These are phyloP conservation scores for Xylaria bambusicola DNA, from an alignment of 495 filamentous ascomycete species.

Conservation along the genomic window DNA sequence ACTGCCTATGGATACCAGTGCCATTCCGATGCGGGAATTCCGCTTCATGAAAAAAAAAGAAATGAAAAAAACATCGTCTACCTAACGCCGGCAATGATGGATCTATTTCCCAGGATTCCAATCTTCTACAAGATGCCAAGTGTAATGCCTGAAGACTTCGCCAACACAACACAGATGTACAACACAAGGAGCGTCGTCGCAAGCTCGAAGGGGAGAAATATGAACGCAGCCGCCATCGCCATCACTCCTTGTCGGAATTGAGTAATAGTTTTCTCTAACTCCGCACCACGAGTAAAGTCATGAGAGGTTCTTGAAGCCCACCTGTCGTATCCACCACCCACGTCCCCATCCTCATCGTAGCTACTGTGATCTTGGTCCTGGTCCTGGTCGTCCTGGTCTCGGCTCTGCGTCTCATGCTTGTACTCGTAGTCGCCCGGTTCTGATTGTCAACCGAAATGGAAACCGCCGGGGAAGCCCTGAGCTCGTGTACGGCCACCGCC, in stretches of 20 bases:
- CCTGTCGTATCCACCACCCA: conserved; percentile 14
- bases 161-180: conserved; percentile 33
- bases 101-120: conserved; percentile 28
- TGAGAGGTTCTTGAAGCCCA: conserved; percentile 18
- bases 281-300: conserved; percentile 29
- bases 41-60: conserved; percentile 4
- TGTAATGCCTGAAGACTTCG: conserved; percentile 30
- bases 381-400: conserved; percentile 4
- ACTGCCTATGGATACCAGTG: background rate
- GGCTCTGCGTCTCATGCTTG: conserved; percentile 18
- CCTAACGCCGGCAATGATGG: conserved; percentile 35
- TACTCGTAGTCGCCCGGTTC: conserved; percentile 31
- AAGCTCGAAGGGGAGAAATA: conserved; percentile 29
- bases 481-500: conserved; percentile 35
- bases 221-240: conserved; percentile 28
- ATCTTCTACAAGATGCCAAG: conserved; percentile 31
- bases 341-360: conserved; percentile 21
- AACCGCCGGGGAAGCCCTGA: conserved; percentile 42
- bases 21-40: conserved; percentile 14
- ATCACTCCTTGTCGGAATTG: conserved; percentile 31
- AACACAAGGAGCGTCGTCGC: conserved; percentile 32
- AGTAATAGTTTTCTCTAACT: conserved; percentile 27
- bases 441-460: conserved; percentile 53
- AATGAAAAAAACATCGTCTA: conserved; percentile 23
- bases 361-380: conserved; percentile 20